Conservation (phyloP, 2,329 filamentous ascomycete genomes). For the Cercospora brassicicola region DNA sequence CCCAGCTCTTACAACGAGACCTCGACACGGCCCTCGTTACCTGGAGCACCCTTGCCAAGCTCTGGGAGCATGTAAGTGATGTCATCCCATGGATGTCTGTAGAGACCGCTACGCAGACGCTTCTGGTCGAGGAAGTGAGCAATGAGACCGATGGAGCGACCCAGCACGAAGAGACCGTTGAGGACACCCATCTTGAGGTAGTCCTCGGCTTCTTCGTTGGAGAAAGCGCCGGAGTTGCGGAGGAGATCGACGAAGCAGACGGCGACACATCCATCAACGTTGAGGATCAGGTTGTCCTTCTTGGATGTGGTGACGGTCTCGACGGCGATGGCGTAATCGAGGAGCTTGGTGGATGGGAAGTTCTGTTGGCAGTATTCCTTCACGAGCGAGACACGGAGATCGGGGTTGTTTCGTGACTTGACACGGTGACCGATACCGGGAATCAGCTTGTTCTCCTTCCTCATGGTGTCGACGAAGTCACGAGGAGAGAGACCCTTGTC, state of each 20-base stretch:
- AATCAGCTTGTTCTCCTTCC: conserved; percentile 99
- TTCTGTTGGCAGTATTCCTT: conserved; percentile 98
- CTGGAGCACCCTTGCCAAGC: conserved; percentile 68
- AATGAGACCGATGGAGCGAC: conserved; percentile 97
- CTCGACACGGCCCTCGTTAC: conserved; percentile 84
- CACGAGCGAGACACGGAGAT: conserved; percentile 98
- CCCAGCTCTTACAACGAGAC: conserved; percentile 48
- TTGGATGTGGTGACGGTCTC: conserved; percentile 98
- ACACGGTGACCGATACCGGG: conserved; percentile 98
- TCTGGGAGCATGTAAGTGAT: conserved; percentile 92
- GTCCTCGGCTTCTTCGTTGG: conserved; percentile 92
- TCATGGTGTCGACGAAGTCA: conserved; percentile 98
- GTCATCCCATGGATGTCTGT: conserved; percentile 97
- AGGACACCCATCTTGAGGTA: conserved; percentile 99
- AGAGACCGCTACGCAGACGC: conserved; percentile 95
- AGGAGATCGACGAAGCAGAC: conserved; percentile 98
- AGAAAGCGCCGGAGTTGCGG: conserved; percentile 97
- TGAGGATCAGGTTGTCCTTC: conserved; percentile 99
- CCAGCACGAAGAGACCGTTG: conserved; percentile 98
- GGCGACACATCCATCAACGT: conserved; percentile 96
- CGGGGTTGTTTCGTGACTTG: conserved; percentile 99
- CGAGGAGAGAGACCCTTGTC: conserved; percentile 97
- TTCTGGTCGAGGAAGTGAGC: conserved; percentile 99
- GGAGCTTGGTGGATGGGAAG: conserved; percentile 96
- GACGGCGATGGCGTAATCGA: conserved; percentile 97